Base-by-base conservation (phyloP, 176 grass and related monocot species). In the Cenchrus americanus region DNA sequence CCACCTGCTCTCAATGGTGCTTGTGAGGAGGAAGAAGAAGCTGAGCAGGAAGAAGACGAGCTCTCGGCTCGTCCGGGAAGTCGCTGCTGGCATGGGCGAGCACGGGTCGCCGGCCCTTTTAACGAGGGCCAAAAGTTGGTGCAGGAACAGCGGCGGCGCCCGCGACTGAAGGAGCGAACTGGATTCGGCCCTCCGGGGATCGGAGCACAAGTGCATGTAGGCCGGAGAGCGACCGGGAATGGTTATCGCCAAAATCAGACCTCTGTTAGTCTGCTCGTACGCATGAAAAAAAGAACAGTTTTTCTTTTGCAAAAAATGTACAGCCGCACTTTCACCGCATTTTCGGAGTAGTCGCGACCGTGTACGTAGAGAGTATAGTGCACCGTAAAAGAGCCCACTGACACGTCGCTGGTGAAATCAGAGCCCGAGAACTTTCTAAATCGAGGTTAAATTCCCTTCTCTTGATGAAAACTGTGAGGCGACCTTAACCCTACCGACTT, bases 171-270 rank as follows among this genome's bases (percentile, higher is more conserved):
- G 7, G 78, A 81, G 10, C 57, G 78, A 87, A 87, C 52, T 82
- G 79, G 83, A 87, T 76, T 85, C 83, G 3, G 34, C 34, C 15
- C 67, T 30, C 27, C 51, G 7, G 64, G 50, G 79, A 37, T 2
- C 34, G 50, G 79, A 37, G 34, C 34, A 3, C 34, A 18, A 0
- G 41, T 19, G 43, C 37, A 18, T 17, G 40, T 66, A 68, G 49
- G 22, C 69, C 30, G 12, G 77, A 87, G 79, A 82, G 79, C 52
- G 79, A 82, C 79, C 37, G 85, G 71, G 71, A 82, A 87, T 62
- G 78, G 51, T 85, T 85, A 85, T 85, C 83, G 8, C 15, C 27
- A 30, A 30, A 30, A 30, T 30, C 27, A 30, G 27, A 2, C 27
- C 27, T 49, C 14, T 51, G 50, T 51, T 51, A 15, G 50, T 14